Evolutionary conservation across 176 grass and related monocot species (phyloP), one percentile per base, ranked within the genome.

Genomic region (Elymus sibiricus): DNA sequence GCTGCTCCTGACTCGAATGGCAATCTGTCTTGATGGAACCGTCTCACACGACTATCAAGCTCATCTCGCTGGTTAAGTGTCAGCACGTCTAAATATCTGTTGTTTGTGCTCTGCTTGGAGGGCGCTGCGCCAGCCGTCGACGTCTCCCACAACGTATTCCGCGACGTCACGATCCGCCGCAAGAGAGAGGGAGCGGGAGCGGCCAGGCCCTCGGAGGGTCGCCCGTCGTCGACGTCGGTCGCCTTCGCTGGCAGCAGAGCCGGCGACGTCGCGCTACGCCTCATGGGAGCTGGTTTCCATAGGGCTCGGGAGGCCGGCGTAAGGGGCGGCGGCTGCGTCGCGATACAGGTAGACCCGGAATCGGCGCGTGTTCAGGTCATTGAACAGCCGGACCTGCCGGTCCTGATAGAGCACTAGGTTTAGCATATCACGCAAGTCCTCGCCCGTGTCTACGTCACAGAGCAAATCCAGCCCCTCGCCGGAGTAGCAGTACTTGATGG

Each of bases 81-180:
- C 64, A 97, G 85, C 80, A 97, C 78, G 42, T 69, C 77, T 79
- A 90, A 90, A 88, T 97, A 97, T 82, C 89, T 87, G 83, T 97
- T 97, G 61, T 97, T 94, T 87, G 94, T 89, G 78, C 92, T n/a
- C n/a, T n/a, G 21, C 55, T 59, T n/a, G 55, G 55, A 59, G 55
- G 55, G 55, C 55, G 0, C 7, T 2, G 55, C 21, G 17, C 7
- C 21, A 9, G 17, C 55, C 21, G 21, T 59, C 21, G 55, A 9
- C 21, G 17, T 59, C 55, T 21, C 55, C 19, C 7, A 22, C 55
- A 59, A 59, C 7, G 55, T 2, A 59, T 21, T 9, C 55, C 21
- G 55, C 55, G 55, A 59, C 55, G 21, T 59, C 55, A 21, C 2
- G 55, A 21, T 59, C 55, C 21, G 21, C 55, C 6, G 55, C 55